Base-by-base conservation (phyloP, 2,329 filamentous ascomycete genomes). In the Fusarium oligoseptatum region DNA sequence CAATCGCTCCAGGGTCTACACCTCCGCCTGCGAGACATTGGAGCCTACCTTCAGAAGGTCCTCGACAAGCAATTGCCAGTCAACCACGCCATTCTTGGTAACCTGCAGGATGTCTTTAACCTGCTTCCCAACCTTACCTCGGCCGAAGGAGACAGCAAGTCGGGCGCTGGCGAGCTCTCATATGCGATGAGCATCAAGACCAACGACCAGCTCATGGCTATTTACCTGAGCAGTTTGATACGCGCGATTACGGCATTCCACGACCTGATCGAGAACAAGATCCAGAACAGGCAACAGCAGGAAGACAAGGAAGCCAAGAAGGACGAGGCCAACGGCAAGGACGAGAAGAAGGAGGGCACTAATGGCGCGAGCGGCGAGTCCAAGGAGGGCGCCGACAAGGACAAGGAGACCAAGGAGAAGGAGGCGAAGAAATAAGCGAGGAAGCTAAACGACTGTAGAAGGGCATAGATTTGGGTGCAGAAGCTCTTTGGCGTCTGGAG, bases 51-150 rank as follows among this genome's bases (percentile, higher is more conserved):
- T 32, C 94, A 98, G 83, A 98, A 98, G 84, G 97, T 99, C 11
- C 91, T 98, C 67, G 94, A 98, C 81, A 93, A 94, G 77, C 92
- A 97, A 79, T 89, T 99, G 39, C 97, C 97, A 6, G 93, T 98
- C 81, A 99, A 99, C 86, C 97, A 99, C 82, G 95, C 95, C 66
- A 98, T 99, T 72, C 90, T 99, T 32, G 97, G 96, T 76, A 98
- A 98, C 81, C 92, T 99, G n/a, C 97, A 99, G 87, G 97, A 99
- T 81, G 95, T 98, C 72, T 99, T 99, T 89, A 99, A 99, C 85
- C 92, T 99, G 50, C 91, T 99, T 27, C 97, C 97, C 57, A 99
- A 99, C 85, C 90, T 99, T 62, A 95, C 94, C 11, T 97, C 95
- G 41, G 94, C 96, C 34, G 91, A 94, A 66, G 87, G 88, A 50